These are phyloP conservation scores for Trichopus zeylanicus DNA, from an alignment of 116 monocot species.

Conservation along the genomic window DNA sequence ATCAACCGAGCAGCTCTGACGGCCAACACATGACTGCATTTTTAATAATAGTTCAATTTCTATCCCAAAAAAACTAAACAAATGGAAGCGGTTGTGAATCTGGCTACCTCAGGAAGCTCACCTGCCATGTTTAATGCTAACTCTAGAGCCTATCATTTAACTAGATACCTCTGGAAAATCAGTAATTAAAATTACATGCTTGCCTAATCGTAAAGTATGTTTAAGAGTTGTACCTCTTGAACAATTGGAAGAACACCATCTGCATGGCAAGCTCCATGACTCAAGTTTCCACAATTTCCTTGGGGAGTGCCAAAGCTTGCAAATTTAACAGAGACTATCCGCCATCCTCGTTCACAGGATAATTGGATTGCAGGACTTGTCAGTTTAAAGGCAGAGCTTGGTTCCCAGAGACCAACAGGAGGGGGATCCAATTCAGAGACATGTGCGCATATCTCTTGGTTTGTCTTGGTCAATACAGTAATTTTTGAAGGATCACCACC, in stretches of 20 bases:
- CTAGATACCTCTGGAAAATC: neutral
- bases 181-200: neutral
- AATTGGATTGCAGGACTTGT: slow-evolving; percentile 11
- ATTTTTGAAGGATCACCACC: slow-evolving; percentile 34
- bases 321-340: slow-evolving; percentile 13
- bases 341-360: slow-evolving; percentile 22
- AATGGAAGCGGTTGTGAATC: too few species aligned
- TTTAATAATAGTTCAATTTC: neutral
- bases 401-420: slow-evolving; percentile 14
- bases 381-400: slow-evolving; percentile 1
- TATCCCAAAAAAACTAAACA: too few species aligned
- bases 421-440: slow-evolving; percentile 24
- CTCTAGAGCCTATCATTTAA: too few species aligned
- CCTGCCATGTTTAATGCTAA: too few species aligned
- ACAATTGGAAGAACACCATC: slow-evolving; percentile 10
- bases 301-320: slow-evolving; percentile 31
- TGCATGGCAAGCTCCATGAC: slow-evolving; percentile 19
- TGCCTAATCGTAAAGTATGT: neutral
- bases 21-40: slow-evolving; percentile 14
- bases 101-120: too few species aligned
- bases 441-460: slow-evolving; percentile 20
- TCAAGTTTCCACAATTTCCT: slow-evolving; percentile 25
- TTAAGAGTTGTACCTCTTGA: slow-evolving; percentile 12
- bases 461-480: slow-evolving; percentile 12
- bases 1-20: slow-evolving; percentile 9